Evolutionary conservation across 2,329 filamentous ascomycete genomes (phyloP), one percentile per base, ranked within the genome.

Genomic region (Ophiostoma fasciatum): DNA sequence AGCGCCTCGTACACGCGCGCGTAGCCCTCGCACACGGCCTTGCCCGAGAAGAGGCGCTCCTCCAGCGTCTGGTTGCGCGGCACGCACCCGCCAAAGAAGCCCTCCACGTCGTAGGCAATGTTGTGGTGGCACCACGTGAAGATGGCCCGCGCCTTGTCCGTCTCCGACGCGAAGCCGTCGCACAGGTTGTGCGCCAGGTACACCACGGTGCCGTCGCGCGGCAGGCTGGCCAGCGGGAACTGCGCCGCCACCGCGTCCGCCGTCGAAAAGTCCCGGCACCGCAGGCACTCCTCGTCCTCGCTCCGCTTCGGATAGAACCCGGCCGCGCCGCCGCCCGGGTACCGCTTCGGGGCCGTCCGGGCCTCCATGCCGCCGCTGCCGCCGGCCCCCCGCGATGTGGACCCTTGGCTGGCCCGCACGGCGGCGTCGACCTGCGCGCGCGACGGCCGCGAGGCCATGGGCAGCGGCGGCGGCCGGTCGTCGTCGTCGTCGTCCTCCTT

Each of bases 71-170:
- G 45, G 30, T 74, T 75, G 7, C 69, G 63, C 43, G 74, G 67
- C 22, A 93, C 62, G 31, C 63, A 74, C 25, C 76, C 71, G 38
- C 67, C 71, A 51, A 92, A 92, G 60, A 94, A 93, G 18, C 77
- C 70, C 19, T 72, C 66, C 0, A 75, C 74, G 52, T 96, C 83
- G 53, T 96, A 98, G 31, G 67, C 68, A 39, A 98, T 77, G 48
- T 96, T 96, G 56, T 96, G 78, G 57, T 96, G 88, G 28, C 87
- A 74, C 90, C 90, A 98, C 1, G 82, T 83, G 53, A 96, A 96
- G 41, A 98, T 82, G 3, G 76, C 84, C 20, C 90, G 71, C 3
- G 90, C 88, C 60, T 94, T 94, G 56, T 96, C 88, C 0, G 88
- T 94, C 2, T 64, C 60, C 1, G 83, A 94, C 1, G 74, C 59